Evolutionary conservation across 441 rosid species (phyloP), one percentile per base, ranked within the genome.

Genomic region (Monsonia emarginata): DNA sequence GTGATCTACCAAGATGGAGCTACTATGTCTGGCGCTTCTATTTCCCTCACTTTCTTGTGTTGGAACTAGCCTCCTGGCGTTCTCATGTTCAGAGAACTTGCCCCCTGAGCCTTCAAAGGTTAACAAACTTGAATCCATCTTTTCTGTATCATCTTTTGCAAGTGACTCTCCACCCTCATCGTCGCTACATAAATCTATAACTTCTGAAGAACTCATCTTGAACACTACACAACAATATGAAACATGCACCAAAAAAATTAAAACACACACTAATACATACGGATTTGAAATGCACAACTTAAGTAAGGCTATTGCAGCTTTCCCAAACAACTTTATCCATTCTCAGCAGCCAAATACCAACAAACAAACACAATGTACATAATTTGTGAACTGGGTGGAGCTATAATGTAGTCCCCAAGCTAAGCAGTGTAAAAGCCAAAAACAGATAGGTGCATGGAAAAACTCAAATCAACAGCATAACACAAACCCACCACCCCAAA

Each of bases 131-230:
- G 50, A 18, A 21, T 3, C 28, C 26, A 42, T 4, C 18, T 64
- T 26, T 18, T 26, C n/a, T n/a, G 36, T 48, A 4, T 26, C 27
- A 42, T 8, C 34, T 56, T 26, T 26, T 11, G 24, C 60, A 65
- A 27, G 48, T 50, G 60, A 18, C 1, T 16, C 40, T 9, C 44
- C 28, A 13, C 9, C n/a, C 36, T 34, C 26, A 67, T 38, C 54
- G 18, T 30, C 60, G 19, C 60, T 30, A 8, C 60, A 28, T 65
- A 65, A 27, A 67, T n/a, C 70, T 67, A 67, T 13, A 5, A 28
- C n/a, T 19, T 28, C 38, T 9, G 25, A 0, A 30, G 0, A 5
- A 7, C 30, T 31, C 61, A 52, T 50, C 46, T 65, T 65, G 40
- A 9, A 26, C 44, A 8, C 61, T 31, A 22, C 34, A 65, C 2